Conservation (phyloP, 768 basidiomycete genomes). For the Tubosaeta sp. region DNA sequence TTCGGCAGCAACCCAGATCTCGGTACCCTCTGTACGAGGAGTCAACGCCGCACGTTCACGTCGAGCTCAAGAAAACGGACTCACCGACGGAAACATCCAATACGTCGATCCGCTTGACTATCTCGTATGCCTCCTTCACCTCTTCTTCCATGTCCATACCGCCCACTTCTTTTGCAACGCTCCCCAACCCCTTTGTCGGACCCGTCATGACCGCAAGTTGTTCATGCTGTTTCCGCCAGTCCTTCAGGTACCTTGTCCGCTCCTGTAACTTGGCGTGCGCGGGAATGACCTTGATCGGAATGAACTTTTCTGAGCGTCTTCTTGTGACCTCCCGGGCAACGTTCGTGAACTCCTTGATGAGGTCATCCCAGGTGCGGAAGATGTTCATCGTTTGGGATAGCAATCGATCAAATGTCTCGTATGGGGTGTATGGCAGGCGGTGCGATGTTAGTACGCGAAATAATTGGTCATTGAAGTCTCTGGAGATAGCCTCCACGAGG, state of each 20-base stretch:
- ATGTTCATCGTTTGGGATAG: constrained; percentile 71
- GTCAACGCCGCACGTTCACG: background rate
- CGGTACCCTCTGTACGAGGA: constrained; percentile 74
- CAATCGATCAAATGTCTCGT: constrained; percentile 88
- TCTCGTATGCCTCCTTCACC: constrained; percentile 93
- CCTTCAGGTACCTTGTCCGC: constrained; percentile 76
- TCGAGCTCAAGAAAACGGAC: constrained; percentile 20
- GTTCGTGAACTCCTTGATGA: constrained; percentile 88
- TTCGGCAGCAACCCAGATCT: constrained; percentile 97
- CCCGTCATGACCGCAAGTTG: constrained; percentile 97
- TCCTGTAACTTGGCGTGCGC: constrained; percentile 93
- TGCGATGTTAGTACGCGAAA: constrained; percentile 87
- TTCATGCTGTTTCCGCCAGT: constrained; percentile 96
- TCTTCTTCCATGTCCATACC: constrained; percentile 99
- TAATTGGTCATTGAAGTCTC: constrained; percentile 95
- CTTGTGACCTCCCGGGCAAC: constrained; percentile 90
- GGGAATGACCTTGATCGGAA: constrained; percentile 90
- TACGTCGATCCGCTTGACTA: constrained; percentile 95
- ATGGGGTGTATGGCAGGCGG: constrained; percentile 89
- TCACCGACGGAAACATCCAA: constrained; percentile 88
- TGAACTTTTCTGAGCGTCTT: constrained; percentile 87
- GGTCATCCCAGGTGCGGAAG: constrained; percentile 85
- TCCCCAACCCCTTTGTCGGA: constrained; percentile 80
- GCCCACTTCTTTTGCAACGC: constrained; percentile 70
- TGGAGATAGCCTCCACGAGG: constrained; percentile 95